Conservation (phyloP, 2,329 filamentous ascomycete species). For the Microdochium bolleyi region DNA sequence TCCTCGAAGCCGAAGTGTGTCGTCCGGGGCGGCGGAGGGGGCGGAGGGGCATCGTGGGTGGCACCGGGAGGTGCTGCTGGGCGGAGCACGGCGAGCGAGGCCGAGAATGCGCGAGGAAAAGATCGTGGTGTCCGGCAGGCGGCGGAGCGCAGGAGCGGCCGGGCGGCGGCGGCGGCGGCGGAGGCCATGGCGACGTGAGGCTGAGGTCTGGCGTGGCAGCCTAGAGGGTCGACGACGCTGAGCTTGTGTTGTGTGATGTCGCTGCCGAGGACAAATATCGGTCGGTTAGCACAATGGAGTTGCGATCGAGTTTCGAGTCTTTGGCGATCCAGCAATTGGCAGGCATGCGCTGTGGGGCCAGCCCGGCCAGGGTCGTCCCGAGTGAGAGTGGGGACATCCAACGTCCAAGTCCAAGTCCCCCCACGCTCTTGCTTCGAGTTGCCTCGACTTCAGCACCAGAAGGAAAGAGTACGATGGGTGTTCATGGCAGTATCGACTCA, state of each 20-base stretch:
- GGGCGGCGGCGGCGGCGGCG: neutral
- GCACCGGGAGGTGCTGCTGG: neutral
- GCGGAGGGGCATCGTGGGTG: slow-evolving; percentile 8
- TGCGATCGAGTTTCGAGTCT: neutral
- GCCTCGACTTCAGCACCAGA: too few relatives aligned
- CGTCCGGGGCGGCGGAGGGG: slow-evolving; percentile 31
- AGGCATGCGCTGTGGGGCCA: neutral
- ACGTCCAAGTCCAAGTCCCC: neutral
- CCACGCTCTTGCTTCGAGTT: too few relatives aligned
- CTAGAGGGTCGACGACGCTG: neutral
- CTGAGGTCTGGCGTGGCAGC: neutral
- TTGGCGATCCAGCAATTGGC: neutral
- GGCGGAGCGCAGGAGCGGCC: neutral
- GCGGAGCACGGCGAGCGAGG: slow-evolving; percentile 4
- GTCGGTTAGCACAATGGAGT: neutral
- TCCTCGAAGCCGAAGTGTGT: slow-evolving; percentile 86
- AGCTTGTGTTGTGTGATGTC: slow-evolving; percentile 2
- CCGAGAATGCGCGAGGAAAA: slow-evolving; percentile 9
- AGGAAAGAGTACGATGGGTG: too few relatives aligned
- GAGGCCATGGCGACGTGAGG: slow-evolving; percentile 1
- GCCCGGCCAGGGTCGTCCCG: neutral
- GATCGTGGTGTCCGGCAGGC: slow-evolving; percentile 12
- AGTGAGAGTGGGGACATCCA: neutral
- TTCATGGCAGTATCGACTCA: too few relatives aligned
- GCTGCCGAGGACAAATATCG: neutral